Evolutionary conservation across 2,329 filamentous ascomycete species (phyloP).

Genomic region (Aspergillus sp.): DNA sequence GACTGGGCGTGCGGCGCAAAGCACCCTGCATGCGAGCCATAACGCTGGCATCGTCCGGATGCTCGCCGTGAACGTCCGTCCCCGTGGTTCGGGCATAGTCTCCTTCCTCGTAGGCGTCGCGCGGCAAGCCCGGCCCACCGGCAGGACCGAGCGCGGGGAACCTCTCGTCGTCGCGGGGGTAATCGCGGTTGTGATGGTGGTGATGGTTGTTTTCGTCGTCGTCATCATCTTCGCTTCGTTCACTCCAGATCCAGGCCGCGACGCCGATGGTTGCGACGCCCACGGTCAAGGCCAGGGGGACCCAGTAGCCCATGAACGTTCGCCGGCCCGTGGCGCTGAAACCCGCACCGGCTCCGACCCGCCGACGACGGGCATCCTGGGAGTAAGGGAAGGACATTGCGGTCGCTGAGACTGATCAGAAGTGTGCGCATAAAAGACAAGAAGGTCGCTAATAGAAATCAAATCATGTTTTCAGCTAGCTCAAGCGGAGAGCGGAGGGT

Average conservation of each 20-base stretch:
- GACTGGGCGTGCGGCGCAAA: constrained; percentile 77
- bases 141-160: constrained; percentile 23
- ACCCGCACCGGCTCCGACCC: constrained; percentile 37
- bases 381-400: constrained; percentile 41
- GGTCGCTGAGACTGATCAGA: constrained; percentile 25
- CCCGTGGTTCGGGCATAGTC: constrained; percentile 36
- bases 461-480: constrained; percentile 34
- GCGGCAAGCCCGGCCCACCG: constrained; percentile 25
- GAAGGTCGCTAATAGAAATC: constrained; percentile 21
- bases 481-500: constrained; percentile 9
- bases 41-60: constrained; percentile 58
- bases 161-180: constrained; percentile 41
- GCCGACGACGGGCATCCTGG: constrained; percentile 39
- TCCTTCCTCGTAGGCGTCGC: constrained; percentile 26
- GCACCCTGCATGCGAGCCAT: constrained; percentile 77
- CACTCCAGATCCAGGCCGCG: constrained; percentile 91
- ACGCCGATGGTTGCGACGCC: constrained; percentile 83
- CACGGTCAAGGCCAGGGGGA: constrained; percentile 81
- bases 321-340: constrained; percentile 44
- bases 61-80: constrained; percentile 30
- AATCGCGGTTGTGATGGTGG: constrained; percentile 42
- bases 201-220: constrained; percentile 61
- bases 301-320: constrained; percentile 68
- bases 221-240: constrained; percentile 72
- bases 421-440: constrained; percentile 27